Evolutionary conservation across 2,329 filamentous ascomycete species (phyloP).

Genomic region (Colletotrichum cuscutae): DNA sequence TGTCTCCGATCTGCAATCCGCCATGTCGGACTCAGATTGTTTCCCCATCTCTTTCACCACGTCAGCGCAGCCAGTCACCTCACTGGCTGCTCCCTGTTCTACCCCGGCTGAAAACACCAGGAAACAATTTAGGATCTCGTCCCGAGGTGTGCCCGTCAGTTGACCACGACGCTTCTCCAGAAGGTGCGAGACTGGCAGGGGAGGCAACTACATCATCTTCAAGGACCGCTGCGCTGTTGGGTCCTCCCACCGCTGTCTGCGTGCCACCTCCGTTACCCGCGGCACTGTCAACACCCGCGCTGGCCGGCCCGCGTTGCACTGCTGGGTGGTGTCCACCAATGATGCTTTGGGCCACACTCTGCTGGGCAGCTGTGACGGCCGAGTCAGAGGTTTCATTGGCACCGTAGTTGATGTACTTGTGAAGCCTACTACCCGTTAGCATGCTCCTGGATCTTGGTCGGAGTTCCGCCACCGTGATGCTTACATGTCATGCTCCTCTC

Average conservation of each 20-base stretch:
- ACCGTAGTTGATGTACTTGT: slow-evolving; percentile 27
- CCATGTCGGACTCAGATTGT: neutral
- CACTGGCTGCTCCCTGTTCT: slow-evolving; percentile 23
- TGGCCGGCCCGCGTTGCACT: neutral
- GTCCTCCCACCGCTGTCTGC: neutral
- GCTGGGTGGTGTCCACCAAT: slow-evolving; percentile 14
- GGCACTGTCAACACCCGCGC: neutral
- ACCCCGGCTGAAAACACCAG: slow-evolving; percentile 71
- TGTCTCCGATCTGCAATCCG: neutral
- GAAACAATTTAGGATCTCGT: slow-evolving; percentile 76
- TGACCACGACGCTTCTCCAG: slow-evolving; percentile 49
- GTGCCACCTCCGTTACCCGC: neutral
- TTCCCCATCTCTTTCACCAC: neutral
- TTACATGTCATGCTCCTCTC: slow-evolving; percentile 87
- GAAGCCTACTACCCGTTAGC: slow-evolving; percentile 23
- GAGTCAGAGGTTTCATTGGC: slow-evolving; percentile 1
- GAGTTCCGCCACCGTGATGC: slow-evolving; percentile 44
- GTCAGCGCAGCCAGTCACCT: neutral
- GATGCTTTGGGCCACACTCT: slow-evolving; percentile 19
- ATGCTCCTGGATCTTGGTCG: neutral
- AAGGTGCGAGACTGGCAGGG: slow-evolving; percentile 7
- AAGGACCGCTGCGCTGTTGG: neutral
- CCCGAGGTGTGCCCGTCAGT: slow-evolving; percentile 61
- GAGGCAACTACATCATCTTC: slow-evolving; percentile 23
- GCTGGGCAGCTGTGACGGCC: slow-evolving; percentile 6